These are phyloP conservation scores for Tylopilus plumbeoviolaceoides DNA, from an alignment of 768 basidiomycete genomes.

Conservation along the genomic window DNA sequence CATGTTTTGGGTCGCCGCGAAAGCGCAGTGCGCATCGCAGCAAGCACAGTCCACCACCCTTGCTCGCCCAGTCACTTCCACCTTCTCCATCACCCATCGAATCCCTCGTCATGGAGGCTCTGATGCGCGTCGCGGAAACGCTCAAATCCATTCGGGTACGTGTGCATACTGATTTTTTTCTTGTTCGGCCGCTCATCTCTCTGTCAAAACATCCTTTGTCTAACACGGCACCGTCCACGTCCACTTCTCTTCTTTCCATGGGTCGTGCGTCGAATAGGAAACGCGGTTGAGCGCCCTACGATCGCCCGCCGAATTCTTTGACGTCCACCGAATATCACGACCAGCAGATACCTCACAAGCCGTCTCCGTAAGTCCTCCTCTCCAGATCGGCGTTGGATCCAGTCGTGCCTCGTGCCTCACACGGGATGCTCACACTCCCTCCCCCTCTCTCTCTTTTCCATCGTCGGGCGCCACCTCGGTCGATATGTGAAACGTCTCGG, in stretches of 20 bases:
- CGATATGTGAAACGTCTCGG: background rate
- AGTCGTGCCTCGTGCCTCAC: background rate
- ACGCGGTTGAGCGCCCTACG: conserved; percentile 61
- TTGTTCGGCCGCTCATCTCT: background rate
- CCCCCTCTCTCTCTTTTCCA: background rate
- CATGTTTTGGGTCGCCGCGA: background rate
- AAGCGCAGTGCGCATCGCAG: background rate
- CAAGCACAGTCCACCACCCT: background rate
- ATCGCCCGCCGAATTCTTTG: conserved; percentile 75
- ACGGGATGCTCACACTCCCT: background rate
- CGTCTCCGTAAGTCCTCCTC: conserved; percentile 51
- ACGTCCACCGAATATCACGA: conserved; percentile 76
- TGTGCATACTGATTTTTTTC: background rate
- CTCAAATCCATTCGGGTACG: conserved; percentile 65
- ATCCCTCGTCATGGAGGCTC: conserved; percentile 53
- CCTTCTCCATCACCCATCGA: background rate
- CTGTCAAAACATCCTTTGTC: background rate
- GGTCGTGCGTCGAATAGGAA: background rate
- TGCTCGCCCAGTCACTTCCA: background rate
- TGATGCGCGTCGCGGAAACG: conserved; percentile 63
- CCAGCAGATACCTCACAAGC: conserved; percentile 80
- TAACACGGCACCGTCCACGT: background rate
- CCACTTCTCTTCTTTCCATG: background rate
- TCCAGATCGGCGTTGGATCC: background rate
- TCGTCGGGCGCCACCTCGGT: no score